Conservation (phyloP, 129 eudicot species). For the Pseudognaphalium luteoalbum region DNA sequence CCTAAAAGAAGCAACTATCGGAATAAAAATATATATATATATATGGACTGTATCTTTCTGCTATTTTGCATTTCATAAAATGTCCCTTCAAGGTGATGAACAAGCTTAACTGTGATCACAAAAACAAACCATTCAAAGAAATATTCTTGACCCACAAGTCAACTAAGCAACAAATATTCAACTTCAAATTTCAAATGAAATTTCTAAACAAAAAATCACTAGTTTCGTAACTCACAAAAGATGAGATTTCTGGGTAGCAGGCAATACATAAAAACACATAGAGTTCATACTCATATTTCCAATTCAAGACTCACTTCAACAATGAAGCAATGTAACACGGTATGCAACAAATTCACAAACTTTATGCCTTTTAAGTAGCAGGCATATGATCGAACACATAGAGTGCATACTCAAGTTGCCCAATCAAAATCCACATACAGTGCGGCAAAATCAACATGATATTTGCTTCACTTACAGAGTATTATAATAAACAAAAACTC, state of each 20-base stretch:
- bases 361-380: not conserved
- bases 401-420: not conserved
- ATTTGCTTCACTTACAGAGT: not conserved
- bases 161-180: not conserved
- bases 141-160: not conserved
- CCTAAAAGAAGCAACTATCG: not conserved
- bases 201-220: not conserved
- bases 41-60: too few species aligned
- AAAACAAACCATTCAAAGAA: too few species aligned
- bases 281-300: not conserved
- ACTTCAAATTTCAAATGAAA: not conserved
- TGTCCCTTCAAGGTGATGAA: too few species aligned
- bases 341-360: not conserved
- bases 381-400: not conserved
- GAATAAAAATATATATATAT: not conserved
- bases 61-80: too few species aligned
- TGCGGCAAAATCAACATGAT: not conserved
- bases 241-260: not conserved
- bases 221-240: not conserved
- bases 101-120: too few species aligned
- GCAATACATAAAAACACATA: not conserved
- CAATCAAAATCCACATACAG: not conserved
- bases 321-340: constrained; percentile 11
- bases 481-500: constrained; percentile 16
- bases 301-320: not conserved